Evolutionary conservation across 2,329 filamentous ascomycete species (phyloP).

Genomic region (Trichoderma atrobrunneum): DNA sequence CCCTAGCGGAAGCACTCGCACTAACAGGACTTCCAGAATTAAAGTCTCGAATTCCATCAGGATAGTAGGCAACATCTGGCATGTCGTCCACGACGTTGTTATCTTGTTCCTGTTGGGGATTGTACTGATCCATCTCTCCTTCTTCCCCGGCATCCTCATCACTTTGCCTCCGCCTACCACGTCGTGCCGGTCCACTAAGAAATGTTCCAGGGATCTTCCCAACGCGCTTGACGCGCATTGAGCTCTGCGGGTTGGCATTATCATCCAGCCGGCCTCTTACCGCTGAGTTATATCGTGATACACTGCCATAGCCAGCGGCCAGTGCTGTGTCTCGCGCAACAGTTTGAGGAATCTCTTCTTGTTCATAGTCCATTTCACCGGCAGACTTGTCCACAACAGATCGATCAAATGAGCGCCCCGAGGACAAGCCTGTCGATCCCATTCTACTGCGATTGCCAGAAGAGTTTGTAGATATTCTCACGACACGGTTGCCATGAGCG

Average conservation of each 20-base stretch:
- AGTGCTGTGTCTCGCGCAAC: conserved; percentile 44
- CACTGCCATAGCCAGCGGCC: conserved; percentile 49
- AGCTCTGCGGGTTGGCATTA: conserved; percentile 64
- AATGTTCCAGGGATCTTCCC: conserved; percentile 74
- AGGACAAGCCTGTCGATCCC: conserved; percentile 37
- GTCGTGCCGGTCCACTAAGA: conserved; percentile 73
- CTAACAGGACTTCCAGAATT: conserved; percentile 60
- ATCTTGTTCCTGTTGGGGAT: conserved; percentile 43
- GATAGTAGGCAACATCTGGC: conserved; percentile 42
- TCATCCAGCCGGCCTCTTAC: conserved; percentile 57
- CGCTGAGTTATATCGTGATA: conserved; percentile 52
- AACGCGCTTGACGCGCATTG: conserved; percentile 73
- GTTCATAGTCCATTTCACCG: conserved; percentile 43
- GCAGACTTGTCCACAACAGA: conserved; percentile 35
- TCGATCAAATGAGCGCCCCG: conserved; percentile 36
- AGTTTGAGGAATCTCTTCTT: conserved; percentile 49
- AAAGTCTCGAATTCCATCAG: conserved; percentile 44
- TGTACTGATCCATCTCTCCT: conserved; percentile 39
- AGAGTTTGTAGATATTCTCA: conserved; percentile 54
- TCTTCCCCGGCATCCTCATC: conserved; percentile 59
- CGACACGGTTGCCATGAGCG: conserved; percentile 48
- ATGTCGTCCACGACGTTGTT: conserved; percentile 39
- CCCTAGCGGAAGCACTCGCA: conserved; percentile 43
- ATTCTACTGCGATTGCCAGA: conserved; percentile 44
- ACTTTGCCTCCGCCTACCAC: conserved; percentile 66